Evolutionary conservation across 2,329 filamentous ascomycete genomes (phyloP).

Genomic region (Zalaria obscura): DNA sequence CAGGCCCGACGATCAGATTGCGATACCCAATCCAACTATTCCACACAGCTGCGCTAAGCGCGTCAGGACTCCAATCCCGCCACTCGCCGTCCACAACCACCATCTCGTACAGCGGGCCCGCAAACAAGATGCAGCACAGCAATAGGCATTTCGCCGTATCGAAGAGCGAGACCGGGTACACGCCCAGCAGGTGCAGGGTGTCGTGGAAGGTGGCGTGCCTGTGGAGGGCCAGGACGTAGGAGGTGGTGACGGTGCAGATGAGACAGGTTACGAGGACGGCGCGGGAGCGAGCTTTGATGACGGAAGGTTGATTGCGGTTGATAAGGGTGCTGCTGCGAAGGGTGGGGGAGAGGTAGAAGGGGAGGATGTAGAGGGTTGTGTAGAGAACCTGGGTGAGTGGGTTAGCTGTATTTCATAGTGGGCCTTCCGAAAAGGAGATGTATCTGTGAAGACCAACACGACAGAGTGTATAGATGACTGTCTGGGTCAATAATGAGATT

Average conservation of each 20-base stretch:
- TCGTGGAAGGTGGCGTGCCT: slow-evolving; percentile 36
- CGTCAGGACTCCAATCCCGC: slow-evolving; percentile 44
- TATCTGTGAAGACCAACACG: too few species aligned
- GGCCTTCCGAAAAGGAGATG: too few species aligned
- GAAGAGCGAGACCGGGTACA: slow-evolving; percentile 58
- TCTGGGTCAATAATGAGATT: too few species aligned
- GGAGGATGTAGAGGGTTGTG: slow-evolving; percentile 78
- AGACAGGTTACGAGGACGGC: slow-evolving; percentile 66
- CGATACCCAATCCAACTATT: slow-evolving; percentile 70
- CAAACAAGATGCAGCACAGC: slow-evolving; percentile 66
- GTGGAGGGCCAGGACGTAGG: slow-evolving; percentile 47
- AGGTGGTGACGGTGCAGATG: slow-evolving; percentile 51
- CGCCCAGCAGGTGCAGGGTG: slow-evolving; percentile 58
- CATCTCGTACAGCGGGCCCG: slow-evolving; percentile 69
- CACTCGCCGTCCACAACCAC: slow-evolving; percentile 59
- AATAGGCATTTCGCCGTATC: slow-evolving; percentile 52
- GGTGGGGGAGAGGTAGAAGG: slow-evolving; percentile 70
- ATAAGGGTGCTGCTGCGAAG: slow-evolving; percentile 69
- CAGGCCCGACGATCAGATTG: slow-evolving; percentile 70
- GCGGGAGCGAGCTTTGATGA: slow-evolving; percentile 74
- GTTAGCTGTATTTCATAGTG: too few species aligned
- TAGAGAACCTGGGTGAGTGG: slow-evolving; percentile 40
- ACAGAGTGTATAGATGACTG: too few species aligned
- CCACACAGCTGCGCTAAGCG: slow-evolving; percentile 44
- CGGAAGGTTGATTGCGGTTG: slow-evolving; percentile 74